A percentile compares a stretch with the other conserved stretches of the same genome.
Conservation (phyloP, 2,329 filamentous ascomycete genomes). For the Sporothrix pseudoabietina region DNA sequence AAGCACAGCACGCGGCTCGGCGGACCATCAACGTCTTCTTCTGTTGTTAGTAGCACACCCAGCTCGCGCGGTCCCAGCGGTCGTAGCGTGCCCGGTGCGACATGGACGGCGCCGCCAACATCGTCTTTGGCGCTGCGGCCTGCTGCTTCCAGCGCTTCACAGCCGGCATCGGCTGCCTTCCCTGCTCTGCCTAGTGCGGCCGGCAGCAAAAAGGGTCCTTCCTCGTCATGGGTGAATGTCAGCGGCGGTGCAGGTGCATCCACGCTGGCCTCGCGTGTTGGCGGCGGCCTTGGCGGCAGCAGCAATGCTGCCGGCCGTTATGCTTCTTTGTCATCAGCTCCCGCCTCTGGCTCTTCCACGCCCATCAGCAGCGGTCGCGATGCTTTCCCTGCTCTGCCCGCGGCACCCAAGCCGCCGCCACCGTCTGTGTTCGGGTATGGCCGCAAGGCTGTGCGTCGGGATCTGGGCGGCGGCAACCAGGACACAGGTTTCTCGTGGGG, state of each 20-base stretch:
- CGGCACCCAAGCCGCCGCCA: constrained; percentile 68
- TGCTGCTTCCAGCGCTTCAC: constrained; percentile 33
- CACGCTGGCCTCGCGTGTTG: constrained; percentile 32
- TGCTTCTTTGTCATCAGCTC: constrained; percentile 6
- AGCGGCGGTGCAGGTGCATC: constrained; percentile 29
- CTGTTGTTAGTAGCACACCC: constrained; percentile 24
- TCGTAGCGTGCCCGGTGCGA: constrained; percentile 33
- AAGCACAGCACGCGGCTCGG: constrained; percentile 59
- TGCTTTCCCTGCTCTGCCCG: constrained; percentile 80
- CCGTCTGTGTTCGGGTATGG: constrained; percentile 66
- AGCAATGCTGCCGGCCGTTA: background rate
- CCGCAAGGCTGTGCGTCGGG: constrained; percentile 56
- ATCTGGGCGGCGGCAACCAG: constrained; percentile 47
- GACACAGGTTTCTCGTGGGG: constrained; percentile 60
- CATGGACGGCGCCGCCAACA: constrained; percentile 35
- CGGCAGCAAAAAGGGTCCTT: background rate
- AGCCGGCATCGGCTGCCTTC: constrained; percentile 44
- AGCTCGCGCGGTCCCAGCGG: constrained; percentile 26
- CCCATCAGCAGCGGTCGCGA: constrained; percentile 46
- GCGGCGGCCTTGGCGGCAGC: constrained; percentile 21
- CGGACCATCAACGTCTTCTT: constrained; percentile 39
- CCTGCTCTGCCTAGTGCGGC: constrained; percentile 46
- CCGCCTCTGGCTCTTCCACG: constrained; percentile 16
- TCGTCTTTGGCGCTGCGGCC: constrained; percentile 33
- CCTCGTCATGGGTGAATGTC: constrained; percentile 37